Conservation (phyloP, 176 grass and related monocot genomes). For the Thalia dealbata region DNA sequence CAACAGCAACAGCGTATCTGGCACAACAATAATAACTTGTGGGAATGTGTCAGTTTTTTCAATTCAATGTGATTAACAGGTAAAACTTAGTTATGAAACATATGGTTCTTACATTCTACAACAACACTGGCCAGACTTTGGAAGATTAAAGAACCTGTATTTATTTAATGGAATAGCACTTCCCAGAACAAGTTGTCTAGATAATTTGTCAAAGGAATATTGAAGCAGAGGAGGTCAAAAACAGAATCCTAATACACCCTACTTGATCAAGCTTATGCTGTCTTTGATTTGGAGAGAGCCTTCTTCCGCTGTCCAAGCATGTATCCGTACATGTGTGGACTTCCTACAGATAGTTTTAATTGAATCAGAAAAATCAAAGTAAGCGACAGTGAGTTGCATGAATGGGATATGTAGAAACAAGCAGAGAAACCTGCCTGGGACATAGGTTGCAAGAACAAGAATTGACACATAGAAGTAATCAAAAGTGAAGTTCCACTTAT, state of each 20-base stretch:
- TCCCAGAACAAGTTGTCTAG: neutral
- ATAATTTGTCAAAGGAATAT: neutral
- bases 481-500: slow-evolving; percentile 23
- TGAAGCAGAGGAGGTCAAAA: neutral
- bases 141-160: neutral
- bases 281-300: slow-evolving; percentile 38
- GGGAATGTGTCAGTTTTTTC: too few relatives aligned
- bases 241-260: neutral
- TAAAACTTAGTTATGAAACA: neutral
- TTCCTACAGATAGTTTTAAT: slow-evolving; percentile 21
- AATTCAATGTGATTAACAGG: too few relatives aligned
- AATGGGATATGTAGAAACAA: slow-evolving; percentile 3
- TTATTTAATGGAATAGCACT: neutral
- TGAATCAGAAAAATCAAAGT: neutral
- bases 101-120: neutral
- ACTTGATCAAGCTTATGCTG: slow-evolving; percentile 18
- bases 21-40: too few relatives aligned
- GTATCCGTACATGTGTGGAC: slow-evolving; percentile 44
- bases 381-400: neutral
- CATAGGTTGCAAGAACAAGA: slow-evolving; percentile 15
- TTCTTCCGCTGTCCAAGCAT: slow-evolving; percentile 51
- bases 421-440: slow-evolving; percentile 14
- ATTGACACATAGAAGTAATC: slow-evolving; percentile 21
- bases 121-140: neutral
- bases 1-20: too few relatives aligned